phyloP scores from a whole-genome alignment of 2,329 filamentous ascomycete genomes.

The Pyrenochaeta sp. region DNA sequence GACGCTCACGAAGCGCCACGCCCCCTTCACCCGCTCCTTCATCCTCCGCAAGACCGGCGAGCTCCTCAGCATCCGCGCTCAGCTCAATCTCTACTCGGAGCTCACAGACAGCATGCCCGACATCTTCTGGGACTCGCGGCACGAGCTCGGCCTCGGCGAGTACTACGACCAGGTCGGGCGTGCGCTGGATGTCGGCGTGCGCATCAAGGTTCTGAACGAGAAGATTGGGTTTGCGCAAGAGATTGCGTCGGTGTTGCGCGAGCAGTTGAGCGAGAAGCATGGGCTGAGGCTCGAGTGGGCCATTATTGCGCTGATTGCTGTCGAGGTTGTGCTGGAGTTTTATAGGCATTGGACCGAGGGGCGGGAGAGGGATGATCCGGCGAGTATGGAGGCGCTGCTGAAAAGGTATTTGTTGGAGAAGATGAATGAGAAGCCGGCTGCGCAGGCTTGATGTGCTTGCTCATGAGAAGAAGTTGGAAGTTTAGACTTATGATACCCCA shows the following conservation, averaged over 20 bases:
- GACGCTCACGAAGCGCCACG: constrained; percentile 46
- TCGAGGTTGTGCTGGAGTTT: constrained; percentile 90
- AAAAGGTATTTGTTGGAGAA: constrained; percentile 44
- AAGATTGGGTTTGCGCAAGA: constrained; percentile 98
- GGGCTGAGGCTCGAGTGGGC: constrained; percentile 90
- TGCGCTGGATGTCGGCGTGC: constrained; percentile 87
- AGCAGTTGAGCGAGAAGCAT: constrained; percentile 90
- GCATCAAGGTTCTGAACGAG: constrained; percentile 91
- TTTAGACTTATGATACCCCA: constrained; percentile 29
- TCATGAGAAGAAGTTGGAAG: too few relatives aligned
- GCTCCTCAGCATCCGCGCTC: constrained; percentile 84
- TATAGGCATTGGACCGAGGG: constrained; percentile 73
- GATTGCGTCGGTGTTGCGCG: constrained; percentile 86
- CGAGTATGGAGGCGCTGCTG: constrained; percentile 51
- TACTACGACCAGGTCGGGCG: constrained; percentile 95
- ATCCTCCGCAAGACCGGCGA: constrained; percentile 95
- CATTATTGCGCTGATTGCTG: constrained; percentile 90
- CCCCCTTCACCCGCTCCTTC: constrained; percentile 71
- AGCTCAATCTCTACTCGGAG: constrained; percentile 96
- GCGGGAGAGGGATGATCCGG: constrained; percentile 52
- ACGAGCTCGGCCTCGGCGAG: constrained; percentile 87
- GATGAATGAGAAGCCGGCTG: constrained; percentile 6
- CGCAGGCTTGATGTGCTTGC: background rate
- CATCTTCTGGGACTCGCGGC: constrained; percentile 92
- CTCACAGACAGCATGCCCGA: constrained; percentile 94